Evolutionary conservation across 2,329 filamentous ascomycete genomes (phyloP), one percentile per base, ranked within the genome.

Genomic region (Alternaria arborescens): DNA sequence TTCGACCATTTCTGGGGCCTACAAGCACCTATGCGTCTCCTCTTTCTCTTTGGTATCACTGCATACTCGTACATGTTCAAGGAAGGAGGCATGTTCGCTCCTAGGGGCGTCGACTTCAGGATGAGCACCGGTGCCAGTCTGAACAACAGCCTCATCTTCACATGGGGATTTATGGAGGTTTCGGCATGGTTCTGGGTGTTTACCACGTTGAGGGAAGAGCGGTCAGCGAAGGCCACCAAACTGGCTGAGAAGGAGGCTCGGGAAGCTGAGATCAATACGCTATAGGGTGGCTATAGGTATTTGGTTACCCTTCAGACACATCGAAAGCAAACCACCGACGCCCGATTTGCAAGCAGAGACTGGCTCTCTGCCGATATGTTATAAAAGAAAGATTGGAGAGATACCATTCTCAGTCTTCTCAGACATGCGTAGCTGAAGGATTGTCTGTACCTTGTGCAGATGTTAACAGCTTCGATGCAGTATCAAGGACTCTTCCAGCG

Each of bases 61-160:
- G 81, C 85, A 44, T 93, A 92, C 78, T 85, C 87, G 30, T 92
- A 89, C 76, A 71, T 87, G 58, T 88, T 88, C 80, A 82, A 81
- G 72, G 73, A 85, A 78, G 84, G 68, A 32, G 80, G 88, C 80
- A 70, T 80, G 54, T 77, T 80, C 43, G 80, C 76, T 40, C 69
- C 75, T 16, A 70, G 62, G 40, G 67, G 71, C 3, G 47, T 55
- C 5, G 63, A 68, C 8, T 75, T 71, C 53, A 74, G 63, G 62
- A 64, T 48, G 54, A 75, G 61, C 54, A 71, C 64, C 72, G 84
- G 75, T 51, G 89, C 93, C 64, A 86, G 87, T 24, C 79, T 97
- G 70, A 93, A 94, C 82, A 97, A 96, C 76, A 87, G 92, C 52
- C 82, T 97, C 41, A 87, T 97, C 41, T 96, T 97, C 75, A 89